Conservation (phyloP, 129 eudicot species). For the Pulicaria dysenterica region DNA sequence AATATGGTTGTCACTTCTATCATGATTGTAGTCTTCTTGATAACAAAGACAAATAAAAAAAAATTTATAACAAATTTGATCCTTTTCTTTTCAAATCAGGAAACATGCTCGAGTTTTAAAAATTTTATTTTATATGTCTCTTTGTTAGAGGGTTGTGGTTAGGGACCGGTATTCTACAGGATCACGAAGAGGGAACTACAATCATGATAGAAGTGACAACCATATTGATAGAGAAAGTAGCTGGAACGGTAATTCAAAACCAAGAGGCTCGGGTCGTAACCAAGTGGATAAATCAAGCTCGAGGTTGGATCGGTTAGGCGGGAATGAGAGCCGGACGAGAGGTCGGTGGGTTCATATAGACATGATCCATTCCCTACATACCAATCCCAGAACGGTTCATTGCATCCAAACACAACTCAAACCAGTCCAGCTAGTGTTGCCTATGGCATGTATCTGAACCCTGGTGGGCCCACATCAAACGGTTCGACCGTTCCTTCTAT, state of each 20-base stretch:
- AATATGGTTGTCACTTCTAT: conserved; percentile 62
- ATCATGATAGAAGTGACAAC: conserved; percentile 66
- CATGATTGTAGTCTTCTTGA: conserved; percentile 65
- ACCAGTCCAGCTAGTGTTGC: conserved; percentile 45
- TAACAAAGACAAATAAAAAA: too few species aligned
- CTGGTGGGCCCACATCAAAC: conserved; percentile 55
- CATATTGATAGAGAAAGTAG: conserved; percentile 76
- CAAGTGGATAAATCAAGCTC: conserved; percentile 64
- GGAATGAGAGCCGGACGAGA: conserved; percentile 53
- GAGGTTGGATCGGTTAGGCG: conserved; percentile 50
- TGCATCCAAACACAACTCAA: conserved; percentile 50
- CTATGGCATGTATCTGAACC: conserved; percentile 66
- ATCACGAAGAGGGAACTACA: conserved; percentile 73
- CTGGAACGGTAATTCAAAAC: conserved; percentile 68
- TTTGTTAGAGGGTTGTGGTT: conserved; percentile 54
- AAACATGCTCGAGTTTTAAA: neutral
- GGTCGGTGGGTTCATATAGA: conserved; percentile 61
- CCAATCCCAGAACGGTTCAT: conserved; percentile 70
- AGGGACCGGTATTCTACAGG: conserved; percentile 70
- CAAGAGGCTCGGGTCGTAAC: conserved; percentile 60
- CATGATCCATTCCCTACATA: conserved; percentile 54
- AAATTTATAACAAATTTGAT: too few species aligned
- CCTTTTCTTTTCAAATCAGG: neutral
- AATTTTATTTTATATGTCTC: neutral
- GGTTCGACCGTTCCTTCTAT: conserved; percentile 62